Conservation (phyloP, 1,139 yeast genomes). For the Nakaseomyces glabratus region DNA sequence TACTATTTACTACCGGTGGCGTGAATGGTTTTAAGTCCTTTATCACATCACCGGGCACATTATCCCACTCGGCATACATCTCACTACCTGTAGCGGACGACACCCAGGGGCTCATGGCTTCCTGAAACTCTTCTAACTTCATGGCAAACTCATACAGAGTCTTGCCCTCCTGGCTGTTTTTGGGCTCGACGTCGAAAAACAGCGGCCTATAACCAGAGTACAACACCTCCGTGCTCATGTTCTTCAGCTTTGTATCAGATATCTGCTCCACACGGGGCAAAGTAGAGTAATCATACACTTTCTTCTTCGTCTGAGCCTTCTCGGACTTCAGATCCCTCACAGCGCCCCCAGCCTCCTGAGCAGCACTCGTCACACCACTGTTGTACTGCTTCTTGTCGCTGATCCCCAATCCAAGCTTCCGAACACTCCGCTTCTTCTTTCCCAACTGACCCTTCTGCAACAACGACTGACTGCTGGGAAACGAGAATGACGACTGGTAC, state of each 20-base stretch:
- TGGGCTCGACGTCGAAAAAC: slow-evolving; percentile 14
- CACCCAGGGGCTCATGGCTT: slow-evolving; percentile 24
- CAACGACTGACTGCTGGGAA: slow-evolving; percentile 20
- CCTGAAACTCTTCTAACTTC: slow-evolving; percentile 24
- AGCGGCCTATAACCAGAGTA: slow-evolving; percentile 30
- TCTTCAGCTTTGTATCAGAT: slow-evolving; percentile 19
- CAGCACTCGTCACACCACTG: slow-evolving; percentile 2
- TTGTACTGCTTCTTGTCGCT: slow-evolving; percentile 5
- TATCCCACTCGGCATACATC: slow-evolving; percentile 30
- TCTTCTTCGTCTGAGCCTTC: background rate
- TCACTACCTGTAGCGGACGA: slow-evolving; percentile 29
- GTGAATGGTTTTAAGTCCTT: slow-evolving; percentile 24
- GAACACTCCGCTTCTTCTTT: slow-evolving; percentile 16
- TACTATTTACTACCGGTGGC: slow-evolving; percentile 5
- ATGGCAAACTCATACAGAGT: slow-evolving; percentile 27
- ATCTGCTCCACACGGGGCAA: slow-evolving; percentile 27
- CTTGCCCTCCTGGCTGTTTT: slow-evolving; percentile 10
- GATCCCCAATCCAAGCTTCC: slow-evolving; percentile 3
- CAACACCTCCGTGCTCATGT: slow-evolving; percentile 20
- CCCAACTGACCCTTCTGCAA: slow-evolving; percentile 17
- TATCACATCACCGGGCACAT: slow-evolving; percentile 25
- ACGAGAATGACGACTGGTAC: slow-evolving; percentile 24
- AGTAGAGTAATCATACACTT: slow-evolving; percentile 16
- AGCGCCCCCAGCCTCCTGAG: background rate
- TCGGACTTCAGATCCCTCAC: background rate